Evolutionary conservation across 805 yeast genomes (phyloP), one percentile per base, ranked within the genome.

Genomic region (Myxozyma neotropica): DNA sequence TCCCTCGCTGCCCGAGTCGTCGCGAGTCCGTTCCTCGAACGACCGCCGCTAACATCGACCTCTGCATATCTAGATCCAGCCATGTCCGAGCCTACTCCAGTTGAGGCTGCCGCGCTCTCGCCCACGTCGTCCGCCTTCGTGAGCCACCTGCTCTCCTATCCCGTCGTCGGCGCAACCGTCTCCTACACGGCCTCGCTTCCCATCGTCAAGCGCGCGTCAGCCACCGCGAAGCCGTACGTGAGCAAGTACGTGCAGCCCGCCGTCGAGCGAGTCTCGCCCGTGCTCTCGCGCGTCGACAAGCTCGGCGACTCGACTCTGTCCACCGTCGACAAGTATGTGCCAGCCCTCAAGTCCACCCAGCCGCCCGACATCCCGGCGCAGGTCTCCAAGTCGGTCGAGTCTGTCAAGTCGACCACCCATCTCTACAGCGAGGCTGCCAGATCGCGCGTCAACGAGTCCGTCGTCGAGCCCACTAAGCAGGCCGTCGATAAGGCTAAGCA

Each of bases 281-380:
- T 81, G 4, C 72, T 83, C 44, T 69, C 72, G 48, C 73, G 77
- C 46, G 77, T 80, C 24, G 88, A 88, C 71, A 77, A 75, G 53
- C 71, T 75, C 31, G 78, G 85, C n/a, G 86, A 87, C 65, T 67
- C 75, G 31, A 74, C 82, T n/a, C 80, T 91, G 66, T 71, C 70
- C 58, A 70, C 76, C 36, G 74, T 89, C 44, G 96, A 91, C 68
- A 71, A 72, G 59, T 70, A 74, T 43, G 74, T 83, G 21, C 96
- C 96, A 2, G 75, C 77, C 39, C 73, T 85, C 56, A 83, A 83
- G 74, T 80, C 86, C 1, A 77, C 81, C 57, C 75, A 76, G 53
- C 93, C 94, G 29, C 74, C 80, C 55, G 77, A 75, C 38, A 75
- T 77, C n/a, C 74, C 80, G 10, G 75, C 74, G 29, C 74, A 74